These are phyloP conservation scores for Starmerella potacharoeniae DNA, from an alignment of 805 yeast genomes.

Conservation along the genomic window DNA sequence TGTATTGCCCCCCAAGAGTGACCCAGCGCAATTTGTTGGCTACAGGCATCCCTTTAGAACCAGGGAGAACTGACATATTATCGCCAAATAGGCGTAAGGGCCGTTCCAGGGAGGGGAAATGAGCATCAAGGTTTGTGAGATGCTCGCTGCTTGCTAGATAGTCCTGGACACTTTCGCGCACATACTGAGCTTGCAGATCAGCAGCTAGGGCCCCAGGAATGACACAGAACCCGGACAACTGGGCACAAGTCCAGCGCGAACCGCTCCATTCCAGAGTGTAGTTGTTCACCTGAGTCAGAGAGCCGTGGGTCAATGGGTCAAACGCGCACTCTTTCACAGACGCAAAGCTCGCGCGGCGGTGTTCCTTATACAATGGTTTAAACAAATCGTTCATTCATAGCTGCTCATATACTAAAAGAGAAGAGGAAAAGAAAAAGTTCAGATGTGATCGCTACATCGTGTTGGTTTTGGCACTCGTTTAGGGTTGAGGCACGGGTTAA, in stretches of 20 bases:
- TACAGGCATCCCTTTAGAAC: constrained; percentile 7
- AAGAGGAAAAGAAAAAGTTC: not conserved
- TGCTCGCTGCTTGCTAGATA: constrained; percentile 29
- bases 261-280: not conserved
- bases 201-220: constrained; percentile 22
- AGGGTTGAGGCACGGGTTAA: constrained; percentile 3
- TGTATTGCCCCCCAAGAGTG: constrained; percentile 37
- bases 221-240: constrained; percentile 31
- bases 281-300: not conserved
- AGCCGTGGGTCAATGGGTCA: constrained; percentile 7
- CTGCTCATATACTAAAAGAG: not conserved
- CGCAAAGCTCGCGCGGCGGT: constrained; percentile 9
- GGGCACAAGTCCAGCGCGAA: constrained; percentile 17
- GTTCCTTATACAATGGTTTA: constrained; percentile 24
- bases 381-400: constrained; percentile 17
- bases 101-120: constrained; percentile 23
- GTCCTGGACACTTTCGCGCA: constrained; percentile 26
- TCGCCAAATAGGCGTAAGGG: constrained; percentile 27
- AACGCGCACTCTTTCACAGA: constrained; percentile 7
- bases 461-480: not conserved
- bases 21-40: constrained; percentile 34
- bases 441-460: not conserved
- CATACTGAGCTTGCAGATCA: constrained; percentile 25
- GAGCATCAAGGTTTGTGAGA: constrained; percentile 30
- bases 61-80: not conserved